Base-by-base conservation (phyloP, 2,329 filamentous ascomycete species). In the Teratosphaeria zuluensis region DNA sequence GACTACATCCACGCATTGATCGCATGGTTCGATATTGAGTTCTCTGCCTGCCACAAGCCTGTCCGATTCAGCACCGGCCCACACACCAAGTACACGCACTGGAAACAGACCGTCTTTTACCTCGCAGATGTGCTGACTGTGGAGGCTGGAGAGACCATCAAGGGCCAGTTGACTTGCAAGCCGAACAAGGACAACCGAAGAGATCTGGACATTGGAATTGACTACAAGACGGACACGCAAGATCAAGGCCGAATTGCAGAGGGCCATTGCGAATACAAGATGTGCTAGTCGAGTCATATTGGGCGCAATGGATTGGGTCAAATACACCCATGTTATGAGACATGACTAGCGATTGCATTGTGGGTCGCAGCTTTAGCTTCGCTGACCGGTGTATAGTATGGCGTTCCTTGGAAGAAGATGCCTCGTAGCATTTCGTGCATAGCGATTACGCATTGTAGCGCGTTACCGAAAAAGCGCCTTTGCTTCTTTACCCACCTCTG, bases 61-160 rank as follows among this genome's bases (percentile, higher is more conserved):
- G 91, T 99, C 72, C 85, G 87, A 71, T 99, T 99, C 82, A 95
- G 90, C 57, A 99, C 94, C 19, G 94, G 94, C 24, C 94, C 94
- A 31, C 94, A 97, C 78, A 95, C 92, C 68, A 97, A 96, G 79
- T 97, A 97, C 79, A 99, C 94, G 19, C 94, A 99, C 82, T 99
- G 94, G 94, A 99, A 99, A 80, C 94, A 99, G 81, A 99, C 94
- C 12, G 94, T 99, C 63, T 97, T 99, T 79, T 99, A 99, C 78
- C 81, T 99, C 63, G 85, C 89, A 70, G 92, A 99, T 67, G 89
- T 96, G 35, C 79, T 99, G 64, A 97, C 92, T 19, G 91, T 96
- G 42, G 87, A 95, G 75, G 82, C 90, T 70, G 90, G 88, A 59
- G 94, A 99, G 80, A 81, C 84, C 69, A 81, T 99, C 61, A 77